Base-by-base conservation (phyloP, 2,329 filamentous ascomycete genomes). In the Sporothrix phasma region DNA sequence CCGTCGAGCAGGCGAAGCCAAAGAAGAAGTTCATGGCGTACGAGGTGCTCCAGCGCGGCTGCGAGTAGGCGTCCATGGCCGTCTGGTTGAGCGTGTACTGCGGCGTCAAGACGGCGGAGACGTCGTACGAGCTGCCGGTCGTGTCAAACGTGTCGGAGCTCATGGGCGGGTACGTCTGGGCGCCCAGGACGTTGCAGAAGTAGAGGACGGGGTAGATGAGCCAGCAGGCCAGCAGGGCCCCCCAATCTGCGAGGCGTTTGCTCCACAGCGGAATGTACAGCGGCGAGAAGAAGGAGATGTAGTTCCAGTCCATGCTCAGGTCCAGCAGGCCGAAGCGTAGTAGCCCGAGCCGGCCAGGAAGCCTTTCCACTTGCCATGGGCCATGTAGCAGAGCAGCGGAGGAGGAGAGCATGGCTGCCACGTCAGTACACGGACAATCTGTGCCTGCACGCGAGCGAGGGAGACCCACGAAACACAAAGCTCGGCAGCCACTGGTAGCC, bases 271-370 rank as follows among this genome's bases (percentile, higher is more conserved):
- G 69, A 39, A 34, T 69, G 51, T 26, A 74, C 3, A 71, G 64
- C 0, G 76, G 77, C 58, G 73, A 71, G 67, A 72, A 76, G 5
- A 78, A 65, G 17, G 53, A 43, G 59, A 77, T 73, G 64, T 78
- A 78, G 65, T 78, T 74, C 75, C 77, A 79, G 66, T 80, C 78
- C 31, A 79, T 74, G 6, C 72, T 76, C 26, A 77, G 46, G 10
- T 68, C 73, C 15, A 79, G 70, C 5, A 78, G 69, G 0, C 78
- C 78, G 2, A 79, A 69, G n/a, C 77, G 66, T 80, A 77, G 65
- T 79, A 78, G 5, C 75, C 76, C 5, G 71, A 73, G 8, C 72
- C 72, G 41, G 74, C 26, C 7, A 73, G 58, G 60, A 69, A 74
- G 24, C 70, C 71, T 7, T 69, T 73, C 68, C 71, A 71, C 8